These are phyloP conservation scores for Bidens hawaiensis DNA, from an alignment of 140 eudicot genomes.

Conservation along the genomic window DNA sequence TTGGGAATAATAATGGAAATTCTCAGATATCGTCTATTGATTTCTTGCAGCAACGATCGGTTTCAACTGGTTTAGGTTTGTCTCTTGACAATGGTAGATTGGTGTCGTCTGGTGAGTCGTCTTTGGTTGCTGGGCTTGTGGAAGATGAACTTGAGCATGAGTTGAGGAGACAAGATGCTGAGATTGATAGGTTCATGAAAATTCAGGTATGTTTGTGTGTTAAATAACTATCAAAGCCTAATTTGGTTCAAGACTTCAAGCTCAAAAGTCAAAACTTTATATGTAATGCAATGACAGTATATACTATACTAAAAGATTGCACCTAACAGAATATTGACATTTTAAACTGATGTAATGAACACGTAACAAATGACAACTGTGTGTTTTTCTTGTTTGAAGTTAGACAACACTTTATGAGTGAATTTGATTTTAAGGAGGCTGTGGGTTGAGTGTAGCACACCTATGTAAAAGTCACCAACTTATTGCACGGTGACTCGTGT, in stretches of 20 bases:
- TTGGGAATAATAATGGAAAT: conserved; percentile 52
- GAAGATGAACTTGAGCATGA: conserved; percentile 67
- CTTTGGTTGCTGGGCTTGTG: conserved; percentile 43
- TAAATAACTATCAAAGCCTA: neutral
- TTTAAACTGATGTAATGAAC: neutral
- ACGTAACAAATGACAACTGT: neutral
- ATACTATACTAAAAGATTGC: too few species aligned
- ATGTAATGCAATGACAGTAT: neutral
- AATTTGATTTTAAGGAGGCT: neutral
- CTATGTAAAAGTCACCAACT: neutral
- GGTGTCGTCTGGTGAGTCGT: conserved; percentile 73
- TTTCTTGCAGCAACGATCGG: conserved; percentile 69
- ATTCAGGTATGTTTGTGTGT: conserved; percentile 43
- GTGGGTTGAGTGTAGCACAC: neutral
- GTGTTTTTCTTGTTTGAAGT: neutral
- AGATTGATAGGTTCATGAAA: conserved; percentile 70
- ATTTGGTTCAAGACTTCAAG: neutral
- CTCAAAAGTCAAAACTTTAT: neutral
- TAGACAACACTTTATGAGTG: neutral
- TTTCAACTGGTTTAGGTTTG: conserved; percentile 74
- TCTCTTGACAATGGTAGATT: conserved; percentile 71
- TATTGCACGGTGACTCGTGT: neutral
- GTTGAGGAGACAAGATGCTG: conserved; percentile 69
- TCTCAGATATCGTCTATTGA: conserved; percentile 79
- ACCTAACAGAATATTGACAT: too few species aligned